Base-by-base conservation (phyloP, 106 monocot species). In the Chionographis japonica region DNA sequence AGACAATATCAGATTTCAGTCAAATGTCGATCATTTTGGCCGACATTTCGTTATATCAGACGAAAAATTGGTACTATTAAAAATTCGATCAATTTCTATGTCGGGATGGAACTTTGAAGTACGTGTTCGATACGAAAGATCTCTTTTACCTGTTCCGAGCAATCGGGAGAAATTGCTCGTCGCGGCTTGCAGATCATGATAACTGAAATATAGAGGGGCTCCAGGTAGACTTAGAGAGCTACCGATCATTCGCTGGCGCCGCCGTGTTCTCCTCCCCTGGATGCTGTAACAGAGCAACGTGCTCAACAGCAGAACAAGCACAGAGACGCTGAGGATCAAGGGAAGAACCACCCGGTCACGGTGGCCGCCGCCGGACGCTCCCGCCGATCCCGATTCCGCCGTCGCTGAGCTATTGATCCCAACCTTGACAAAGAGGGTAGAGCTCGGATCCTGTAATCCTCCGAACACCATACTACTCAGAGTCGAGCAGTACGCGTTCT, bases 381-480 rank as follows among this genome's bases (percentile, higher is more conserved):
- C n/a, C 20, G 11, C 9, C 8, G 2, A 11, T 43, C 14, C 20
- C 12, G 27, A 3, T 12, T 13, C 56, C 42, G 13, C 54, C 9
- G 40, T n/a, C n/a, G 36, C 12, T 2, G 59, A 38, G 36, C 68
- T 54, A 67, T 75, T 71, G 8, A 12, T 15, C 7, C 55, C 65
- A 20, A 68, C 63, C 61, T 81, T 81, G 12, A 81, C 20, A 36
- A 56, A 81, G 14, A 81, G 63, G 3, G 81, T 77, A 6, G 68
- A 63, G 37, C 76, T 73, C 12, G 81, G 81, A 71, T 81, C 81
- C 68, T 81, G 81, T 17, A 72, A 38, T 8, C 81, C 76, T 7
- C 76, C 81, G 14, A 81, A 81, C 8, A 81, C 60, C 72, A 76
- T 52, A 7, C 61, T 68, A 35, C 40, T 76, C 63, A 81, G 57